Conservation (phyloP, 2,329 filamentous ascomycete genomes). For the Diaporthe capsici region DNA sequence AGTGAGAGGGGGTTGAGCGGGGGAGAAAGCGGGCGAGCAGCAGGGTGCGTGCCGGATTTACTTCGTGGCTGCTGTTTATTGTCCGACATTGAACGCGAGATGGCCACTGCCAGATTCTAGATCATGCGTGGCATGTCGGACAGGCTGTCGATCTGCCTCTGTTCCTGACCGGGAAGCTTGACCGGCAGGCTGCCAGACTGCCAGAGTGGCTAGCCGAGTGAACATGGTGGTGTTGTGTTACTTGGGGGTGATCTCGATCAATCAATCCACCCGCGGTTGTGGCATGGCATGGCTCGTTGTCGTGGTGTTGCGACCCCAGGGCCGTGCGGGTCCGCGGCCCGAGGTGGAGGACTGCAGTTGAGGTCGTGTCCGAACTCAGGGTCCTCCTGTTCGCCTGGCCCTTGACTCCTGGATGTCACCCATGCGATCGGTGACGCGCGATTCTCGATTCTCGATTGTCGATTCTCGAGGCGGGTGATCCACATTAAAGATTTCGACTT, state of each 20-base stretch:
- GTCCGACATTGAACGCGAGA: constrained; percentile 18
- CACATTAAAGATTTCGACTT: not conserved
- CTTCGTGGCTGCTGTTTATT: constrained; percentile 8
- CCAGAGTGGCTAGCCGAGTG: not conserved
- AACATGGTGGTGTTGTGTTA: constrained; percentile 10
- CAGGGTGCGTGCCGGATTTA: not conserved
- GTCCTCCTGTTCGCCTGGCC: constrained; percentile 17
- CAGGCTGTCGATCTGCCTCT: constrained; percentile 20
- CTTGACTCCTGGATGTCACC: constrained; percentile 5
- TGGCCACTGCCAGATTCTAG: constrained; percentile 28
- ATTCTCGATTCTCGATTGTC: constrained; percentile 18
- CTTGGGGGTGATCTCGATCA: constrained; percentile 5
- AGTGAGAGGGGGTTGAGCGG: not conserved
- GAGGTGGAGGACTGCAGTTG: constrained; percentile 12
- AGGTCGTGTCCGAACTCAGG: constrained; percentile 10
- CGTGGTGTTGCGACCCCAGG: constrained; percentile 20
- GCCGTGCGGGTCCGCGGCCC: constrained; percentile 28
- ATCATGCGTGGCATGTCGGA: constrained; percentile 27
- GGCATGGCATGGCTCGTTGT: constrained; percentile 18
- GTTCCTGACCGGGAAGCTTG: constrained; percentile 18
- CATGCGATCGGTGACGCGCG: constrained; percentile 16
- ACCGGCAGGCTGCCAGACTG: not conserved
- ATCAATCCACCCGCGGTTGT: not conserved
- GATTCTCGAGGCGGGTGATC: constrained; percentile 4
- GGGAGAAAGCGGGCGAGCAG: not conserved